Evolutionary conservation across 2,329 filamentous ascomycete species (phyloP).

Genomic region (Diaporthe ilicicola): DNA sequence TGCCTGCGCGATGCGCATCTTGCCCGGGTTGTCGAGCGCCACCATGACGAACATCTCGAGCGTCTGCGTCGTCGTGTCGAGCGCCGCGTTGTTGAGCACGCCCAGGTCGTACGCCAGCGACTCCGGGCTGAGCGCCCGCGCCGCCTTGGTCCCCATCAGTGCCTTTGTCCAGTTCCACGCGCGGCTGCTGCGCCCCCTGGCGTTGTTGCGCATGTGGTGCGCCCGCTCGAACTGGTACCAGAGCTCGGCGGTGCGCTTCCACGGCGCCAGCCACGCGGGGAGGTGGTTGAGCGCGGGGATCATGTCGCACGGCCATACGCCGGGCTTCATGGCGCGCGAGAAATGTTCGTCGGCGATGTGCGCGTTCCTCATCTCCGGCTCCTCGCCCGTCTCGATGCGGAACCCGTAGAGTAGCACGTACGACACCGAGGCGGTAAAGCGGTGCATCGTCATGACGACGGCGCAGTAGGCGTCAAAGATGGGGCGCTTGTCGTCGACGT

Average conservation of each 20-base stretch:
- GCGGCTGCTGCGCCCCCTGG: conserved; percentile 39
- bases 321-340: conserved; percentile 41
- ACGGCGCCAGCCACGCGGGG: conserved; percentile 38
- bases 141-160: conserved; percentile 34
- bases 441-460: conserved; percentile 47
- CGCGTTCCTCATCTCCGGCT: conserved; percentile 30
- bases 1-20: conserved; percentile 44
- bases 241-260: conserved; percentile 29
- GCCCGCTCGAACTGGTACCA: conserved; percentile 6
- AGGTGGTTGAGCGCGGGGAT: conserved; percentile 41
- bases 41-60: conserved; percentile 38
- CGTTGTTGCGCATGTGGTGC: conserved; percentile 12
- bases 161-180: conserved; percentile 38
- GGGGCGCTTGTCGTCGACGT: background rate
- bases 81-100: conserved; percentile 46
- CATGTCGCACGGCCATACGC: conserved; percentile 42
- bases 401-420: conserved; percentile 49
- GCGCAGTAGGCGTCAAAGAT: conserved; percentile 28
- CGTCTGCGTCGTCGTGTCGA: conserved; percentile 45
- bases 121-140: conserved; percentile 35
- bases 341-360: conserved; percentile 30
- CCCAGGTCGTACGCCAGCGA: conserved; percentile 41
- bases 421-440: conserved; percentile 49
- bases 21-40: conserved; percentile 41
- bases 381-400: conserved; percentile 45